These are phyloP conservation scores for Scleroderma bovista DNA, from an alignment of 768 basidiomycete species.

Conservation along the genomic window DNA sequence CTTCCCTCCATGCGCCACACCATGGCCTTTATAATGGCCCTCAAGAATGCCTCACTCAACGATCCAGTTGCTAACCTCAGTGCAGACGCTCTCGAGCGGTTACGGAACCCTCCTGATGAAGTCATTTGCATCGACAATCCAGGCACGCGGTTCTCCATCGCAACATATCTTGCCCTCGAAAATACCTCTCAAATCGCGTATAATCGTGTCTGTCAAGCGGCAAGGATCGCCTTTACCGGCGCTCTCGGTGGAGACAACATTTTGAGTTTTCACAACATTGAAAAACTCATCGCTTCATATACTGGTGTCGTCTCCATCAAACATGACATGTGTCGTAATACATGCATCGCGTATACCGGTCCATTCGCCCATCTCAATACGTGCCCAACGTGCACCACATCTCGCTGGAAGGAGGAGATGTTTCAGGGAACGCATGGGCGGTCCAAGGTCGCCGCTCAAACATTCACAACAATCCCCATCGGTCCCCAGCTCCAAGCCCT, in stretches of 20 bases:
- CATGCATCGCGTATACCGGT: conserved; percentile 37
- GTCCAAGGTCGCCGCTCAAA: conserved; percentile 24
- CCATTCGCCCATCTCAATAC: conserved; percentile 23
- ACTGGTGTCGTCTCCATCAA: conserved; percentile 30
- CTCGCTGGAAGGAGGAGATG: conserved; percentile 19
- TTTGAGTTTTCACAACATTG: conserved; percentile 12
- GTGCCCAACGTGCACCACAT: conserved; percentile 30
- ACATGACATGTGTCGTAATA: conserved; percentile 39
- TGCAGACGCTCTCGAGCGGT: too few relatives aligned
- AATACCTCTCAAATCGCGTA: conserved; percentile 31
- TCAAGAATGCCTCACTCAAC: too few relatives aligned
- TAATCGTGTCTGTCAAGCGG: conserved; percentile 15
- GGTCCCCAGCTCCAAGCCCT: conserved; percentile 42
- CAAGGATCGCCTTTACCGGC: conserved; percentile 7
- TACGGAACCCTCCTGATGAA: too few relatives aligned
- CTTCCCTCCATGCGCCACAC: too few relatives aligned
- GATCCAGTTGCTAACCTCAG: too few relatives aligned
- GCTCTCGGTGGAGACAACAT: conserved; percentile 11
- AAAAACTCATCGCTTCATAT: conserved; percentile 1
- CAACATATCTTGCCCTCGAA: not conserved
- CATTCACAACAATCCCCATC: conserved; percentile 34
- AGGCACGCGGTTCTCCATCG: not conserved
- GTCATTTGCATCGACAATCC: not conserved
- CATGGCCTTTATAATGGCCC: too few relatives aligned
- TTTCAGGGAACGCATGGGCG: not conserved